Conservation (phyloP, 2,329 filamentous ascomycete species). For the Cladosporium colombiae region DNA sequence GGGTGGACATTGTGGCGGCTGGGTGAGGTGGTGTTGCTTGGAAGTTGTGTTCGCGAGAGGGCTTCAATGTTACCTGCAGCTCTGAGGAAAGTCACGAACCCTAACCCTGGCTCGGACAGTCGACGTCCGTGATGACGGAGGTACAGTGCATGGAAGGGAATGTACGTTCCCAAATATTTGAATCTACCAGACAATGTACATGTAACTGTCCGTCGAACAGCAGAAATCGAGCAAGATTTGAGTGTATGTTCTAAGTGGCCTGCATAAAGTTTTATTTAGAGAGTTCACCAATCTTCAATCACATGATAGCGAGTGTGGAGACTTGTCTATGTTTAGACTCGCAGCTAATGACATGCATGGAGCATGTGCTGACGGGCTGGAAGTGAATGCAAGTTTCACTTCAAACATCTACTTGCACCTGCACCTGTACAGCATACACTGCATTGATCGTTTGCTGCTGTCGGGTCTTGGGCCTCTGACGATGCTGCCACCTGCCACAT, state of each 20-base stretch:
- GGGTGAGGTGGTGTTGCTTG: neutral
- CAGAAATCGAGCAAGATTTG: too few species aligned
- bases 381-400: neutral
- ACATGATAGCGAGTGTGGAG: neutral
- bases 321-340: neutral
- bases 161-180: too few species aligned
- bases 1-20: slow-evolving; percentile 12
- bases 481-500: neutral
- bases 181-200: too few species aligned
- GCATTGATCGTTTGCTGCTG: neutral
- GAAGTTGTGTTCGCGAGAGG: neutral
- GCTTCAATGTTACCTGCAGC: neutral
- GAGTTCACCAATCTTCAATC: neutral
- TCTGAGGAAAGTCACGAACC: neutral
- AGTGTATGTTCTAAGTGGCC: too few species aligned
- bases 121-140: too few species aligned
- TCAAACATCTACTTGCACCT: neutral
- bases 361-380: neutral
- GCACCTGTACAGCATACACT: neutral
- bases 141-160: too few species aligned
- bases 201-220: too few species aligned
- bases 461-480: neutral
- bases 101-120: neutral
- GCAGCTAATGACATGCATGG: neutral
- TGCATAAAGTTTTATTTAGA: too few species aligned